Conservation (phyloP, 116 monocot species). For the Iris pallida region DNA sequence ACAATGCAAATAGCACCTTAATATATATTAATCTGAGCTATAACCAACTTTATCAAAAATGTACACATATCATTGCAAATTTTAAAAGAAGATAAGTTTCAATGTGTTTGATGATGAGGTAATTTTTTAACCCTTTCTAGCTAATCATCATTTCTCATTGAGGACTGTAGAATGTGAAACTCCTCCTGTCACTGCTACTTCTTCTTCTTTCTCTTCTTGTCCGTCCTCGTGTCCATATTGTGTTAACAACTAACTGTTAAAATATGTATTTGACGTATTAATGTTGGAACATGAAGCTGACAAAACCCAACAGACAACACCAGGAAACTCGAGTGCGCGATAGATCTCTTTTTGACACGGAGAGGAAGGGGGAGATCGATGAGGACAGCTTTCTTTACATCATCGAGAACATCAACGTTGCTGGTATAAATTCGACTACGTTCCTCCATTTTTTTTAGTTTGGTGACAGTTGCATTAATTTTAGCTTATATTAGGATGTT, state of each 20-base stretch:
- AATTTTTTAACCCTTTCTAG: too few relatives aligned
- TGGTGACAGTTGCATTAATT: too few relatives aligned
- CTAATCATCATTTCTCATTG: too few relatives aligned
- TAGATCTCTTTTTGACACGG: constrained; percentile 68
- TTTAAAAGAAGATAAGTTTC: too few relatives aligned
- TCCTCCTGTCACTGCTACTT: too few relatives aligned
- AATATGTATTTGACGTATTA: not conserved
- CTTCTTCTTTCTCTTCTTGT: not conserved
- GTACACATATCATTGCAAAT: too few relatives aligned
- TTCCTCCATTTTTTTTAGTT: not conserved
- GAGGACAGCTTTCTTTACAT: constrained; percentile 87
- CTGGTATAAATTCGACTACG: constrained; percentile 8
- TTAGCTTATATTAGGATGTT: too few relatives aligned
- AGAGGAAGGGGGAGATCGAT: constrained; percentile 81
- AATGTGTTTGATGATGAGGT: too few relatives aligned
- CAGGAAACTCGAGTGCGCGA: constrained; percentile 53
- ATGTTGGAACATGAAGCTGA: constrained; percentile 36
- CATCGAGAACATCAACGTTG: constrained; percentile 76
- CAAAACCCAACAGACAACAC: constrained; percentile 28
- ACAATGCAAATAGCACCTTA: too few relatives aligned
- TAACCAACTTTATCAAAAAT: too few relatives aligned
- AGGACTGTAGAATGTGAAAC: too few relatives aligned
- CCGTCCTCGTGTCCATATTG: not conserved
- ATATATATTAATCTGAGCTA: too few relatives aligned
- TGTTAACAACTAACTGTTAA: not conserved